Base-by-base conservation (phyloP, 768 basidiomycete species). In the Gautieria morchelliformis region DNA sequence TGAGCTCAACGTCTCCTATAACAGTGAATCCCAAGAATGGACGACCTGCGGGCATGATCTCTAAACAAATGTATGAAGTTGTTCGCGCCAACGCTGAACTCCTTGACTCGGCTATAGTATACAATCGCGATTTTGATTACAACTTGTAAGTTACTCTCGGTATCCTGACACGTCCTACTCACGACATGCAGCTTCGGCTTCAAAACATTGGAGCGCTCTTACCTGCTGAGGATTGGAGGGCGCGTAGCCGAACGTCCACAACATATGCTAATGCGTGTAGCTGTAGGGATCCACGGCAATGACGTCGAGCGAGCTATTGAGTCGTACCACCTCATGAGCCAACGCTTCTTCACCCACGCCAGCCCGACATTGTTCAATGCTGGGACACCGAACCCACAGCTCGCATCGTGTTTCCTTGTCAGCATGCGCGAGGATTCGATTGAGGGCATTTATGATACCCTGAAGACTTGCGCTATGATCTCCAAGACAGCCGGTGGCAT, bases 211-310 rank as follows among this genome's bases (percentile, higher is more conserved):
- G 96, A 99, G 72, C 88, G 94, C 33, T 97, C 94, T 1, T 99
- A 99, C 71, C 83, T 98, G 6, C 85, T 99, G 42, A 85, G 93
- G 58, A 84, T 98, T 72, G 82, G 95, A 67, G 92, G 93, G 42
- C 89, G 89, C 59, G 91, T 95, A 48, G 94, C 93, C 42, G 96
- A 99, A 70, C 85, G 96, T 39, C 96, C 96, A 32, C 96, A 98
- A 65, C 96, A 98, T 70, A 90, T 98, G 83, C 87, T 98, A 70
- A 98, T 99, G 96, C 93, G 96, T 70, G 96, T 99, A 57, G 91
- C 96, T 47, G 93, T 98, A 47, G 95, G 95, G 41, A 93, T 99
- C 56, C 95, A 98, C 69, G 94, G 93, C 5, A 67, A 72, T 9
- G 89, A 98, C 69, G 80, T 97, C 56, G 91, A 95, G 20, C 85